Evolutionary conservation across 2,329 filamentous ascomycete species (phyloP).

Genomic region (Diaporthe sp.): DNA sequence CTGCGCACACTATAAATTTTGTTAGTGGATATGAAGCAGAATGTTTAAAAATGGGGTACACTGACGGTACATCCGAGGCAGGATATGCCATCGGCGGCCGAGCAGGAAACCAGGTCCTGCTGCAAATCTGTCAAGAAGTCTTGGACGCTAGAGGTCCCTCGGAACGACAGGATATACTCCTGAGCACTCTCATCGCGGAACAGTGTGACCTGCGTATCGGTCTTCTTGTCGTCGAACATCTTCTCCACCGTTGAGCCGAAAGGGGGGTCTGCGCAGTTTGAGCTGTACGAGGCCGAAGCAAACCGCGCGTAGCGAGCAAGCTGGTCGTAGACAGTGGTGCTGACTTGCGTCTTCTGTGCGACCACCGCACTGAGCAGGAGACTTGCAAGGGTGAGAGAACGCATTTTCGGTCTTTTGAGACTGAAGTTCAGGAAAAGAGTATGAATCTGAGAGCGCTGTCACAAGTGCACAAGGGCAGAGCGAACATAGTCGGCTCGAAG

Average conservation of each 20-base stretch:
- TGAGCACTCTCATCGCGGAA: slow-evolving; percentile 27
- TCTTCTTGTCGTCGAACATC: not conserved
- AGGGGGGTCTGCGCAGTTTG: slow-evolving; percentile 20
- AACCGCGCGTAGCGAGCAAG: slow-evolving; percentile 27
- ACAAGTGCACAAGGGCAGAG: too few species aligned
- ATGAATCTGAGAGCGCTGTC: not conserved
- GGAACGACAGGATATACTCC: slow-evolving; percentile 33
- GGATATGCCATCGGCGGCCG: slow-evolving; percentile 10
- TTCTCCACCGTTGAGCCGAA: slow-evolving; percentile 12
- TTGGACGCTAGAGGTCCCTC: slow-evolving; percentile 16
- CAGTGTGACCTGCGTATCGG: slow-evolving; percentile 27
- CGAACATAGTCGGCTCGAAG: not conserved
- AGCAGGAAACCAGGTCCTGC: slow-evolving; percentile 2
- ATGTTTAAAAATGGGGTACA: not conserved
- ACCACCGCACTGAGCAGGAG: not conserved
- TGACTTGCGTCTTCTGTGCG: not conserved
- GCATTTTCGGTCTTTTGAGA: not conserved
- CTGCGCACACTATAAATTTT: not conserved
- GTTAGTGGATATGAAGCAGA: not conserved
- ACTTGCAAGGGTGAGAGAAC: not conserved
- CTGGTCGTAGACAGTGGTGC: slow-evolving; percentile 2
- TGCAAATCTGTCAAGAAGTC: slow-evolving; percentile 23
- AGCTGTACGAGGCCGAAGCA: slow-evolving; percentile 26
- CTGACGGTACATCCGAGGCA: slow-evolving; percentile 19
- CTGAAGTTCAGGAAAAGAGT: too few species aligned